Percentiles rank a stretch among this genome's conserved stretches.
phyloP scores from a whole-genome alignment of 371 early-diverging fungal species.

The Basidiobolus meristosporus region DNA sequence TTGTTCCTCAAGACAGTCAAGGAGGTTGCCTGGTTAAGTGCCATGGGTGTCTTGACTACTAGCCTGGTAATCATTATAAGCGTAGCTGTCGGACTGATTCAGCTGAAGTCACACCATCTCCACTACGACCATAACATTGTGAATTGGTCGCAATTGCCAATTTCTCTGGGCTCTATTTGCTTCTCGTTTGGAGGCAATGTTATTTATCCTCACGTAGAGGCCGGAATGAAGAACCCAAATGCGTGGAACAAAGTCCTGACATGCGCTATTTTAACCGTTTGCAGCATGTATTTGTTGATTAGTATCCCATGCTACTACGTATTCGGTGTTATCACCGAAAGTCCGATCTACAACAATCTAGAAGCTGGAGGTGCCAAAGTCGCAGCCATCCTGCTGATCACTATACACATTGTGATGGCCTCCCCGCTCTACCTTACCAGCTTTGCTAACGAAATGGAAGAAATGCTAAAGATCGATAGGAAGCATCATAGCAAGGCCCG shows the following conservation, averaged over 20 bases:
- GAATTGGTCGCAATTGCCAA: slow-evolving; percentile 18
- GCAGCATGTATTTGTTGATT: slow-evolving; percentile 50
- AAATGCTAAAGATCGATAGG: slow-evolving; percentile 11
- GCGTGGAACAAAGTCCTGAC: slow-evolving; percentile 48
- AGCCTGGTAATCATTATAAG: slow-evolving; percentile 20
- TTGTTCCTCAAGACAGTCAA: slow-evolving; percentile 45
- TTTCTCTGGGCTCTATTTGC: slow-evolving; percentile 31
- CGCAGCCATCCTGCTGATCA: slow-evolving; percentile 51
- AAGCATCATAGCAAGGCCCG: too few relatives aligned
- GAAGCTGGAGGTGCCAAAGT: slow-evolving; percentile 36
- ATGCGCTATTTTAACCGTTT: slow-evolving; percentile 44
- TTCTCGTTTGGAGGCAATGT: slow-evolving; percentile 68
- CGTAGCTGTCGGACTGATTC: neutral
- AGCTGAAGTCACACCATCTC: neutral
- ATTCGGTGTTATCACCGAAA: slow-evolving; percentile 43
- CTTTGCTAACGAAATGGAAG: slow-evolving; percentile 17
- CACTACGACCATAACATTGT: slow-evolving; percentile 12
- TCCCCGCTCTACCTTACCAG: slow-evolving; percentile 64
- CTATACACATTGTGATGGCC: slow-evolving; percentile 61
- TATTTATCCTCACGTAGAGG: slow-evolving; percentile 16
- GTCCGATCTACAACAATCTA: slow-evolving; percentile 57
- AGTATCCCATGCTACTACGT: slow-evolving; percentile 62
- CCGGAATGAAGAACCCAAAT: slow-evolving; percentile 54
- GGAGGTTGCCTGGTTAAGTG: slow-evolving; percentile 43
- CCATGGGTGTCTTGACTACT: slow-evolving; percentile 30